Base-by-base conservation (phyloP, 768 basidiomycete species). In the Inosperma sp. region DNA sequence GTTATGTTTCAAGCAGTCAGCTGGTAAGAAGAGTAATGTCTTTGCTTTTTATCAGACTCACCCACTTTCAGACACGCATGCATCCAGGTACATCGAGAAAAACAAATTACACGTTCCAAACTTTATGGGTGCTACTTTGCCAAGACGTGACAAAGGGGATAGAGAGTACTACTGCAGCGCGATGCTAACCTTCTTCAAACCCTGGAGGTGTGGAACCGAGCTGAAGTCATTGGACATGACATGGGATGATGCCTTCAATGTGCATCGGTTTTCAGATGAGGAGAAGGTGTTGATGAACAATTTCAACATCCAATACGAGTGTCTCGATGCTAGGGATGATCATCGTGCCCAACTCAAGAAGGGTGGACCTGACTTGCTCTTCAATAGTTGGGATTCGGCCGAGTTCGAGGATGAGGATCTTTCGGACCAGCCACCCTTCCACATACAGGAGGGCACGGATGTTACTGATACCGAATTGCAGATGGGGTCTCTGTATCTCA, bases 121-220 rank as follows among this genome's bases (percentile, higher is more conserved):
- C 48, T 67, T 68, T 52, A 35, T 65, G 21, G 69, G 68, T 13
- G 68, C 59, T 2, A 21, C 53, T 9, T 50, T 68, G 3, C 70
- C 70, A 6, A 21, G 69, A 43, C 36, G 23, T 37, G 71, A 71
- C 51, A 37, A 59, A 34, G 65, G 66, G 13, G 62, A 67, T 47
- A 51, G 59, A 22, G 64, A 68, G 34, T 65, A 55, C 25, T 68
- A 68, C 52, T 68, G 65, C 52, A 26, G 31, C 22, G 57, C 62
- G 19, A 67, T 68, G 66, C 42, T 68, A 4, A 58, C 62, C 7
- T 51, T 68, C 9, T 65, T 68, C 39, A 63, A 59, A 29, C 66
- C 65, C 4, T 69, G 68, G 69, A 40, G 62, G 21, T 39, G 16
- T 26, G 64, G 64, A 1, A 37, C 22, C 5, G 61, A 68, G 29